Percentiles rank a stretch among this genome's conserved stretches.
These are phyloP conservation scores for Lecanicillium sp. DNA, from an alignment of 2,329 filamentous ascomycete genomes.

Conservation along the genomic window DNA sequence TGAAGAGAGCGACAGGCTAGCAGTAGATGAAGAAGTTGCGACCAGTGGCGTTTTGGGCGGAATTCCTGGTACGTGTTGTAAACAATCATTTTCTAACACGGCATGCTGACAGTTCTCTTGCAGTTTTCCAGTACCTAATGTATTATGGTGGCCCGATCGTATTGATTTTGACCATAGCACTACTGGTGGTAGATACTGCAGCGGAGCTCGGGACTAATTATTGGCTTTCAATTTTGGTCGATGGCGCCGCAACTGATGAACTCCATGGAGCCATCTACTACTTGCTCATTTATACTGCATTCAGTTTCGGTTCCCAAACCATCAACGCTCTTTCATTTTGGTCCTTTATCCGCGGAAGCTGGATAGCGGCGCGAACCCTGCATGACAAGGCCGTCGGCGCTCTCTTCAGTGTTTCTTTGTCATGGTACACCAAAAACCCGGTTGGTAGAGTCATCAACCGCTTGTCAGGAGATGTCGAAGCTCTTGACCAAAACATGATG, in stretches of 20 bases:
- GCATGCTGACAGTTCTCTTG: not conserved
- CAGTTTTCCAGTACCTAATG: constrained; percentile 43
- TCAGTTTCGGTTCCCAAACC: constrained; percentile 39
- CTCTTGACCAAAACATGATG: constrained; percentile 43
- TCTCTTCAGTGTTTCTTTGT: constrained; percentile 47
- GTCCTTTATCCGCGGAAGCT: constrained; percentile 46
- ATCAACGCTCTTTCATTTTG: constrained; percentile 37
- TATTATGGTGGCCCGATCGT: constrained; percentile 43
- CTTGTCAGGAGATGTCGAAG: constrained; percentile 51
- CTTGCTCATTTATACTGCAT: constrained; percentile 43
- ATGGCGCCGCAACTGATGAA: constrained; percentile 39
- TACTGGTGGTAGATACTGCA: constrained; percentile 34
- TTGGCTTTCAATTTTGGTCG: constrained; percentile 49
- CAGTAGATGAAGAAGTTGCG: constrained; percentile 4
- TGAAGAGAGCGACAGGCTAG: not conserved
- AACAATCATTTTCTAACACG: constrained; percentile 14
- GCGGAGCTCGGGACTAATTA: constrained; percentile 36
- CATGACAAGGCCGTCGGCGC: constrained; percentile 46
- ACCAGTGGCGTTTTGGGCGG: constrained; percentile 29
- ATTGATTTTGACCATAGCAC: constrained; percentile 31
- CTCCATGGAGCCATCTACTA: constrained; percentile 41
- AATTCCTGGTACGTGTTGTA: not conserved
- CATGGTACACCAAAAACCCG: constrained; percentile 51
- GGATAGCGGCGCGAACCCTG: constrained; percentile 46
- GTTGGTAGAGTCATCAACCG: constrained; percentile 49